Evolutionary conservation across 768 basidiomycete genomes (phyloP).

Genomic region (Coprinopsis strossmayeri): DNA sequence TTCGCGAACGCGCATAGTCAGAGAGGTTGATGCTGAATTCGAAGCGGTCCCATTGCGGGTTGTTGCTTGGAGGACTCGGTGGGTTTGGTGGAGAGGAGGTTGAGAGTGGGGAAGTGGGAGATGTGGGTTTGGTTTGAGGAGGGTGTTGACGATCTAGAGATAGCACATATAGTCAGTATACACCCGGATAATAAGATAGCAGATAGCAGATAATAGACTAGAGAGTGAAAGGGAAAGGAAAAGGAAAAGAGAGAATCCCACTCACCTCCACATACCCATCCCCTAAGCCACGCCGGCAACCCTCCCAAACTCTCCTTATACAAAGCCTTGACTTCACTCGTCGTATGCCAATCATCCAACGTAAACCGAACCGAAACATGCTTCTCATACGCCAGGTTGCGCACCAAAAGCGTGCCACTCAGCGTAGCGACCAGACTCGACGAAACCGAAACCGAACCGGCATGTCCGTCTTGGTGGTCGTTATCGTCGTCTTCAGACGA

Average conservation of each 20-base stretch:
- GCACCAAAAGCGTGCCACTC: conserved; percentile 69
- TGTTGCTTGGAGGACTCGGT: neutral
- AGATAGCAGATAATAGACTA: no score
- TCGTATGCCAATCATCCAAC: conserved; percentile 91
- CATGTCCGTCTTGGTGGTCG: neutral
- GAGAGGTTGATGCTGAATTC: conserved; percentile 61
- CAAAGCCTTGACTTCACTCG: conserved; percentile 69
- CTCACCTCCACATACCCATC: conserved; percentile 2
- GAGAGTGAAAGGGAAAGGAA: no score
- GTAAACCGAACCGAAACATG: conserved; percentile 83
- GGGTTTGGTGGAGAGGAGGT: conserved; percentile 7
- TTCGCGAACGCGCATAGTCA: conserved; percentile 46
- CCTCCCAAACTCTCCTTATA: conserved; percentile 25
- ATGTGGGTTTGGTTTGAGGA: neutral
- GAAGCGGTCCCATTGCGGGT: conserved; percentile 51
- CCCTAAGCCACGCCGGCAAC: conserved; percentile 5
- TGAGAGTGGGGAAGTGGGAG: neutral
- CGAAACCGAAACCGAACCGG: neutral
- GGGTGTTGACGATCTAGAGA: neutral
- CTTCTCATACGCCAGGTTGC: conserved; percentile 86
- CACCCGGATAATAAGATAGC: neutral
- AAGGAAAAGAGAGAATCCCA: neutral
- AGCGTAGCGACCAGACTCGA: neutral
- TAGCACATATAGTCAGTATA: neutral
- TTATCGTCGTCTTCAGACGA: neutral